Evolutionary conservation across 768 basidiomycete genomes (phyloP).

Genomic region (Peribolospora kevripleyi): DNA sequence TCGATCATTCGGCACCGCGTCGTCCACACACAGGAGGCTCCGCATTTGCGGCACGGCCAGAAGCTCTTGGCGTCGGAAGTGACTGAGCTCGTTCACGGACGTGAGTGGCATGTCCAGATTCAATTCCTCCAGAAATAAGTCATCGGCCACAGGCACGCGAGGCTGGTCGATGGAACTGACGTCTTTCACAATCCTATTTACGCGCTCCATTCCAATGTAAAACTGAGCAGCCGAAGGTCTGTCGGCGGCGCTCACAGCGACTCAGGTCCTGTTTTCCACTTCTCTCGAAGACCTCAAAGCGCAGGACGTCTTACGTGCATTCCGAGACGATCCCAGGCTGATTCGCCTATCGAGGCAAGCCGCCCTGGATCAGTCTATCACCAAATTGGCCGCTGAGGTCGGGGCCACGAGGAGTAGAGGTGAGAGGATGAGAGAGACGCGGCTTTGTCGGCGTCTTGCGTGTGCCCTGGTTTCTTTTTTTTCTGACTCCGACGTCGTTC

Average conservation of each 20-base stretch:
- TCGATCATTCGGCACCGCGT: not conserved
- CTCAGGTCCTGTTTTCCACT: constrained; percentile 26
- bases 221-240: constrained; percentile 22
- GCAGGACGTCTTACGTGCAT: constrained; percentile 23
- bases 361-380: too few species aligned
- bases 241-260: constrained; percentile 25
- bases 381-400: too few species aligned
- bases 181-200: not conserved
- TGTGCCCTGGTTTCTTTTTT: constrained; percentile 29
- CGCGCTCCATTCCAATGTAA: not conserved
- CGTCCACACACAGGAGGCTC: constrained; percentile 20
- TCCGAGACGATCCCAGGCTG: too few species aligned
- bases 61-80: constrained; percentile 32
- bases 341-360: too few species aligned
- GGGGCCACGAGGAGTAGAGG: too few species aligned
- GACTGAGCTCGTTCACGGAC: constrained; percentile 35
- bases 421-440: too few species aligned
- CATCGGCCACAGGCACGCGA: too few species aligned
- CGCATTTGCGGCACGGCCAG: constrained; percentile 26
- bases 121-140: too few species aligned
- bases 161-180: not conserved
- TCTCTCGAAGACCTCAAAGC: constrained; percentile 27
- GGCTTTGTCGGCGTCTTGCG: too few species aligned
- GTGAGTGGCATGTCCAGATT: constrained; percentile 18
- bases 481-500: constrained; percentile 30